Conservation (phyloP, 441 rosid species). For the Daphne laureola region DNA sequence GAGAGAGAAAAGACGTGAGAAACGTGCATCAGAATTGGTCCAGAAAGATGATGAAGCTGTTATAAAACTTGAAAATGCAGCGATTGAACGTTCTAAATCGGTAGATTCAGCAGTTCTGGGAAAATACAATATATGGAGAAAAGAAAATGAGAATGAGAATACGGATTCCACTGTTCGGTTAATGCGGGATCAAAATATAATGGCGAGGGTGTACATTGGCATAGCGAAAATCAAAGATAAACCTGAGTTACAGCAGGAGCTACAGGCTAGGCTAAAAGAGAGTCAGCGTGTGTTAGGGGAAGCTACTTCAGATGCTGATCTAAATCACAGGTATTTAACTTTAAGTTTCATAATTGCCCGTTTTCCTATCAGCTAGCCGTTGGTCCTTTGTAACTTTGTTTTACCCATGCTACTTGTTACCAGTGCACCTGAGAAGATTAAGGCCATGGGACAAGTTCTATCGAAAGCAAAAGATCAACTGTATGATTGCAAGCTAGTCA, state of each 20-base stretch:
- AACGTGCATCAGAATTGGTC: slow-evolving; percentile 66
- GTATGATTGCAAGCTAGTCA: slow-evolving; percentile 88
- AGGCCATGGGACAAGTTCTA: slow-evolving; percentile 84
- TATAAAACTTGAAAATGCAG: slow-evolving; percentile 84
- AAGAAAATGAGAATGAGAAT: slow-evolving; percentile 84
- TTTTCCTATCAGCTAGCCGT: slow-evolving; percentile 8
- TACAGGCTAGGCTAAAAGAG: slow-evolving; percentile 70
- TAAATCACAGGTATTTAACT: slow-evolving; percentile 53
- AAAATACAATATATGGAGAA: slow-evolving; percentile 91
- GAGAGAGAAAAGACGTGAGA: slow-evolving; percentile 76
- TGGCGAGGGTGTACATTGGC: slow-evolving; percentile 82
- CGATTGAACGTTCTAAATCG: slow-evolving; percentile 86
- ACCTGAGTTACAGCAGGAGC: slow-evolving; percentile 55
- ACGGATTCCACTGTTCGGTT: slow-evolving; percentile 78
- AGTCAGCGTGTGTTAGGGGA: slow-evolving; percentile 79
- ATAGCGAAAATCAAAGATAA: slow-evolving; percentile 74
- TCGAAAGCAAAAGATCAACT: slow-evolving; percentile 74
- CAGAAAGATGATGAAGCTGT: slow-evolving; percentile 60
- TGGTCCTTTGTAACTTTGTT: slow-evolving; percentile 8
- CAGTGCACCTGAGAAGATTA: slow-evolving; percentile 76
- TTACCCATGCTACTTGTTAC: slow-evolving; percentile 9
- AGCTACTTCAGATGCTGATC: slow-evolving; percentile 68
- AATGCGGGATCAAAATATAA: slow-evolving; percentile 89
- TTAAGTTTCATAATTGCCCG: slow-evolving; percentile 3
- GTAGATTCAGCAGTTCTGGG: slow-evolving; percentile 95